phyloP scores from a whole-genome alignment of 106 monocot species.

The Iris macrosiphon region DNA sequence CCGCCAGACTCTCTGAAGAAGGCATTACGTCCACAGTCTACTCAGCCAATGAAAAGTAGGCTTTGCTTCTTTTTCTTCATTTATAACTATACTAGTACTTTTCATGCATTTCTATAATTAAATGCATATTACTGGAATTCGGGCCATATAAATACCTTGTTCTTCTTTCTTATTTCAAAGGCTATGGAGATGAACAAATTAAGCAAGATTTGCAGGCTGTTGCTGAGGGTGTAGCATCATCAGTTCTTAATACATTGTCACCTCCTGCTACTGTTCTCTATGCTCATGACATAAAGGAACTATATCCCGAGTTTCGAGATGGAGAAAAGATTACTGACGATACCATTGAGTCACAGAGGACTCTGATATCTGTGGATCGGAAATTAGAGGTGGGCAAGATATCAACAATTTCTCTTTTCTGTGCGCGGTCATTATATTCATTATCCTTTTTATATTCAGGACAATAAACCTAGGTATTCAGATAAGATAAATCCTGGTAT shows the following conservation, averaged over 20 bases:
- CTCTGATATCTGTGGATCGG: conserved; percentile 2
- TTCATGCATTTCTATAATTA: background rate
- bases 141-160: background rate
- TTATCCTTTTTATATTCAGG: too few relatives aligned
- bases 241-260: conserved; percentile 17
- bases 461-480: too few relatives aligned
- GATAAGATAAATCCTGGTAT: too few relatives aligned
- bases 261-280: background rate
- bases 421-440: too few relatives aligned
- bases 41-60: conserved; percentile 21
- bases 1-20: conserved; percentile 4
- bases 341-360: background rate
- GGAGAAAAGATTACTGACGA: background rate
- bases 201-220: conserved; percentile 19
- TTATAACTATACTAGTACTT: too few relatives aligned
- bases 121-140: too few relatives aligned
- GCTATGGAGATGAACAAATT: background rate
- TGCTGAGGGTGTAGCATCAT: conserved; percentile 23
- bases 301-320: too few relatives aligned
- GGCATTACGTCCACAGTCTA: conserved; percentile 3
- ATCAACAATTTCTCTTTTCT: too few relatives aligned
- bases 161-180: background rate
- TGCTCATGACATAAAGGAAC: too few relatives aligned
- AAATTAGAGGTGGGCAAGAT: conserved; percentile 38
- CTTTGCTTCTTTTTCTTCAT: background rate